These are phyloP conservation scores for Lantana camara DNA, from an alignment of 257 asterid species.

Conservation along the genomic window DNA sequence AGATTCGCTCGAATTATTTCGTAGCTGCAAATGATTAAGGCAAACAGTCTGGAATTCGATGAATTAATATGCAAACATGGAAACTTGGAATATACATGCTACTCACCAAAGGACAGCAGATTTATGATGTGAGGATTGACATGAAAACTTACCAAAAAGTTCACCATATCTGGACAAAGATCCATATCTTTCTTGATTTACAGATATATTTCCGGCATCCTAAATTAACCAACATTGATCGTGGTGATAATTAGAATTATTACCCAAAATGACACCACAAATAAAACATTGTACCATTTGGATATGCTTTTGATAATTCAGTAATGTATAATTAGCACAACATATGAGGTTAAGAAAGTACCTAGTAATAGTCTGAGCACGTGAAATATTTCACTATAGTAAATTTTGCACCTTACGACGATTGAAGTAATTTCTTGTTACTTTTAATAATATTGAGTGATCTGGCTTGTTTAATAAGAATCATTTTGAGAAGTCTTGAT, in stretches of 20 bases:
- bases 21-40: constrained; percentile 1
- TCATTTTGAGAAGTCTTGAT: too few relatives aligned
- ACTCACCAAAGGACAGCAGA: background rate
- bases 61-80: background rate
- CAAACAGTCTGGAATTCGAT: background rate
- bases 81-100: constrained; percentile 22
- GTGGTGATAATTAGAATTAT: constrained; percentile 10
- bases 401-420: too few relatives aligned
- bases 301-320: too few relatives aligned
- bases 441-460: too few relatives aligned
- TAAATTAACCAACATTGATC: background rate
- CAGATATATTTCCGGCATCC: background rate
- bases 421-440: too few relatives aligned
- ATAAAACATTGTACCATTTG: background rate
- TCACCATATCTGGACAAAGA: constrained; percentile 13
- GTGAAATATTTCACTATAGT: too few relatives aligned
- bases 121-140: constrained; percentile 15
- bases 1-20: too few relatives aligned
- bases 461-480: too few relatives aligned
- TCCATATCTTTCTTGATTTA: background rate
- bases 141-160: constrained; percentile 24
- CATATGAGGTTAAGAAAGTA: too few relatives aligned
- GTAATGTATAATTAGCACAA: too few relatives aligned
- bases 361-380: too few relatives aligned
- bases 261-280: background rate